Conservation (phyloP, 441 rosid genomes). For the Daphne laureola region DNA sequence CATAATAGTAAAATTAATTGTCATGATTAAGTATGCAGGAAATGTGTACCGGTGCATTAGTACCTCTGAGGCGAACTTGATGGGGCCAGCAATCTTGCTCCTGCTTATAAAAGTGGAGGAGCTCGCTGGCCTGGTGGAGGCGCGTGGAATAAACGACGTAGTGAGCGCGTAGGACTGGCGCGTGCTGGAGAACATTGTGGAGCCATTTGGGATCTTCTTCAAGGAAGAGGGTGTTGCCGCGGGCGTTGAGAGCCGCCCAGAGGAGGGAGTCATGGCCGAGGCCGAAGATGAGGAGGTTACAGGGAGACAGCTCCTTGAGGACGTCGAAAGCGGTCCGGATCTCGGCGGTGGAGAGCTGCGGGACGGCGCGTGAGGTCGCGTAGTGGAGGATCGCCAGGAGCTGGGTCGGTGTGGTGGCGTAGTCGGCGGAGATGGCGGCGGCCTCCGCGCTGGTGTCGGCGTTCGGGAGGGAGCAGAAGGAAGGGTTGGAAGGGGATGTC, state of each 20-base stretch:
- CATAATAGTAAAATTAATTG: too few relatives aligned
- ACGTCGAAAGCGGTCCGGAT: conserved; percentile 55
- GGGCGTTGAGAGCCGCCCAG: conserved; percentile 74
- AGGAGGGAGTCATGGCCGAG: conserved; percentile 78
- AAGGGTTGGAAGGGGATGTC: conserved; percentile 20
- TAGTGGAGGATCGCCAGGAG: conserved; percentile 77
- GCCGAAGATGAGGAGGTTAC: conserved; percentile 76
- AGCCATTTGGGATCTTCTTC: conserved; percentile 82
- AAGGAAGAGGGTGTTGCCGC: conserved; percentile 64
- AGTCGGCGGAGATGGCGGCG: conserved; percentile 21
- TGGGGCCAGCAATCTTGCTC: conserved; percentile 46
- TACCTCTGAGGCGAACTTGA: conserved; percentile 15
- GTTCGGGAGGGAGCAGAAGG: conserved; percentile 32
- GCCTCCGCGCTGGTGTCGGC: conserved; percentile 18
- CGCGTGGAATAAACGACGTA: conserved; percentile 60
- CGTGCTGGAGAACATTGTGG: conserved; percentile 32
- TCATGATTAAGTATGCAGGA: too few relatives aligned
- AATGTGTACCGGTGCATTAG: too few relatives aligned
- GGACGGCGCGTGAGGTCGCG: conserved; percentile 53
- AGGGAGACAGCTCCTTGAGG: conserved; percentile 42
- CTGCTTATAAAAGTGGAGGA: conserved; percentile 28
- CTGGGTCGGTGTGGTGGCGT: conserved; percentile 48
- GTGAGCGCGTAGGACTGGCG: conserved; percentile 45
- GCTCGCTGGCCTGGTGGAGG: conserved; percentile 42
- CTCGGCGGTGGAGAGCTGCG: conserved; percentile 56